Evolutionary conservation across 441 rosid species (phyloP).

Genomic region (Codiaeum variegatum): DNA sequence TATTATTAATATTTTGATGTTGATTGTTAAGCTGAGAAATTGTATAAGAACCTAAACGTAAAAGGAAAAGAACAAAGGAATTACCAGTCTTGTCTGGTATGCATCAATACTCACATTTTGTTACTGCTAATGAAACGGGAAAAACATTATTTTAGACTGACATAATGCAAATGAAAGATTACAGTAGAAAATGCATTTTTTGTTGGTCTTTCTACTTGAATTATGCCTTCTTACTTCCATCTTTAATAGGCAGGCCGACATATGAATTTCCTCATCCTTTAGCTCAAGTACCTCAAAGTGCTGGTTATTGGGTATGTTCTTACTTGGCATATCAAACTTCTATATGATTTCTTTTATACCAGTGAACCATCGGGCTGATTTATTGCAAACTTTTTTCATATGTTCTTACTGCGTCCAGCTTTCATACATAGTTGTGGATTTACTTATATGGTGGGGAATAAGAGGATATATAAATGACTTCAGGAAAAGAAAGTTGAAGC

Average conservation of each 20-base stretch:
- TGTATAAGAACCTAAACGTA: no score
- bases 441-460: constrained; percentile 97
- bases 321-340: constrained; percentile 1
- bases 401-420: constrained; percentile 51
- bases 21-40: no score
- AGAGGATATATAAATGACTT: constrained; percentile 89
- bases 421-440: constrained; percentile 87
- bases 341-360: not conserved
- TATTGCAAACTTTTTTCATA: constrained; percentile 5
- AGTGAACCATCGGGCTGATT: constrained; percentile 9
- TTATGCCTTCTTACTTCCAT: constrained; percentile 49
- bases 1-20: no score
- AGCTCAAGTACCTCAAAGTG: constrained; percentile 93
- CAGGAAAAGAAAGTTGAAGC: constrained; percentile 78
- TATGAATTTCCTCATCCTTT: constrained; percentile 94
- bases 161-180: not conserved
- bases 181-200: not conserved
- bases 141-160: constrained; percentile 2
- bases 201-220: constrained; percentile 15
- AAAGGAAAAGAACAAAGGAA: no score
- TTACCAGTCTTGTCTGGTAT: no score
- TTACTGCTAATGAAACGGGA: constrained; percentile 1
- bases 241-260: constrained; percentile 94
- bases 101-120: not conserved
- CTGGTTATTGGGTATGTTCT: constrained; percentile 92